Evolutionary conservation across 768 basidiomycete genomes (phyloP), one percentile per base, ranked within the genome.

Genomic region (Phaffia australis): DNA sequence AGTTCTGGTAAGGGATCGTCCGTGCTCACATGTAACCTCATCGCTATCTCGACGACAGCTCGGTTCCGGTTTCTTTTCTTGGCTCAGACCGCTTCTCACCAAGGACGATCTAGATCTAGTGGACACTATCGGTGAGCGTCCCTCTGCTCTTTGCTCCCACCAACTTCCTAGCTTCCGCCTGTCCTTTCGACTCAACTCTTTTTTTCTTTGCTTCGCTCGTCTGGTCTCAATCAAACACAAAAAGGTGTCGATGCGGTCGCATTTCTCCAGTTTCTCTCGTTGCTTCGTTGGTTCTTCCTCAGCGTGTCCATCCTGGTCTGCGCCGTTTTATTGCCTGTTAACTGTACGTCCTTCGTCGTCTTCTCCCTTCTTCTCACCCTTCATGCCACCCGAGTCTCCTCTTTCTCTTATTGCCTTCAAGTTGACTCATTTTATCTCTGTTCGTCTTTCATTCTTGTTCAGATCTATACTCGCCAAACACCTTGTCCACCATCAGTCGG

Each of bases 161-260:
- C 23, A 0, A 51, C n/a, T 5, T n/a, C 52, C 18, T 54, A 54
- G 16, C 52, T n/a, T 16, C 56, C 27, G 32, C 27, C 56, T n/a
- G 14, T 25, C 19, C 56, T 57, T n/a, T 6, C 19, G 9, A 60
- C 11, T 19, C 6, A 27, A 48, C 18, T n/a, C 18, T 30, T 32
- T 15, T 51, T 48, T 29, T 11, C 23, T n/a, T 19, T 30, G 6
- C 29, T 23, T 19, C n/a, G 14, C 35, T 42, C 11, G 11, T 42
- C 35, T 42, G 35, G 4, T 42, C 35, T 42, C 35, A 11, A 42
- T 21, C 21, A n/a, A 27, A 52, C 51, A 6, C 25, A 11, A 75
- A 79, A 89, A 75, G 94, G 94, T 30, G 84, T 95, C 14, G 95
- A 99, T 73, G 94, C 93, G 0, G 89, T 92, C 57, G 83, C 87